These are phyloP conservation scores for Paramecium tetraurelia DNA, from an alignment of 73 alveolate genomes.

Conservation along the genomic window DNA sequence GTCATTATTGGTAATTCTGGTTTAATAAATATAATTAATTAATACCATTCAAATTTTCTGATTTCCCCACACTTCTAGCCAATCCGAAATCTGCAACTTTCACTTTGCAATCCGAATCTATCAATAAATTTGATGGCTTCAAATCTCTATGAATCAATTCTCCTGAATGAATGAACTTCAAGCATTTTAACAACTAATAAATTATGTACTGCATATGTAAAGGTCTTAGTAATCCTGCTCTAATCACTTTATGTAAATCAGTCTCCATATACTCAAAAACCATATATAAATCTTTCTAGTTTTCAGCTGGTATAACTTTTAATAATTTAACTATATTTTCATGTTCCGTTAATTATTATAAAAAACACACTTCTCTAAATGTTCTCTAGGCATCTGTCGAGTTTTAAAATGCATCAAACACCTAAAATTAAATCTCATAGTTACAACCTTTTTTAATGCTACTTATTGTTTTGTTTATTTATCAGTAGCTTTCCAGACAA, in stretches of 20 bases:
- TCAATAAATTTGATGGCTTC: constrained; percentile 61
- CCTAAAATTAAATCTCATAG: background rate
- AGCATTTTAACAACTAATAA: constrained; percentile 61
- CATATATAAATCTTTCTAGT: constrained; percentile 63
- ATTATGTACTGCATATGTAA: constrained; percentile 62
- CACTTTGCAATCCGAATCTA: constrained; percentile 59
- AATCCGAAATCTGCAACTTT: constrained; percentile 73
- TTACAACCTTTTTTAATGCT: constrained; percentile 63
- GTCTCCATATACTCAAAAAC: constrained; percentile 64
- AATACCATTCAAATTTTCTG: constrained; percentile 60
- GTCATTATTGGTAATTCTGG: constrained; percentile 58
- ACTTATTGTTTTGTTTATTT: constrained; percentile 67
- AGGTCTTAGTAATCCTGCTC: constrained; percentile 60
- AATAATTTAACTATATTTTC: constrained; percentile 71
- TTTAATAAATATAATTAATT: background rate
- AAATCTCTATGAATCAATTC: constrained; percentile 64
- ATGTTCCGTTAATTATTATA: constrained; percentile 73
- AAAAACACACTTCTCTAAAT: constrained; percentile 79
- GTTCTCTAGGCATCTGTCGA: constrained; percentile 80
- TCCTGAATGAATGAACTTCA: constrained; percentile 62
- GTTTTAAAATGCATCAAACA: constrained; percentile 71
- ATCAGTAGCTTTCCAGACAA: constrained; percentile 73
- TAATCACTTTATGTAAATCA: constrained; percentile 61
- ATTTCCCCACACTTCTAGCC: constrained; percentile 54
- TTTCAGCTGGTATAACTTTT: constrained; percentile 62